These are phyloP conservation scores for Saccharum hybrid DNA, from an alignment of 202 grass and related monocot genomes.

Conservation along the genomic window DNA sequence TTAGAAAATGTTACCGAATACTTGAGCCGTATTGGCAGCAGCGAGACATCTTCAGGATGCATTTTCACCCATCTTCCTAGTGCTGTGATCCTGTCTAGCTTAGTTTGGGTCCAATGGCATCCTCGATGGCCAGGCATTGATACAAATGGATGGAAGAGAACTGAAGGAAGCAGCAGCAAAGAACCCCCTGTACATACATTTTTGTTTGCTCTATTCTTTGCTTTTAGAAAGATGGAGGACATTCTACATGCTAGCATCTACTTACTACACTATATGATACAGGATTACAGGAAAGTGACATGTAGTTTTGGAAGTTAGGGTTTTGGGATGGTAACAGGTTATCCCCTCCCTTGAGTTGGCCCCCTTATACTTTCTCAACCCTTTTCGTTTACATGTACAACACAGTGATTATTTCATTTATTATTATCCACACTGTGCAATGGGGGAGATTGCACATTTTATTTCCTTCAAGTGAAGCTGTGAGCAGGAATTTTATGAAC, in stretches of 20 bases:
- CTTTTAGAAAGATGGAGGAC: slow-evolving; percentile 65
- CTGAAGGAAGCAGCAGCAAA: slow-evolving; percentile 39
- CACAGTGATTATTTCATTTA: slow-evolving; percentile 53
- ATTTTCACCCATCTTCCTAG: background rate
- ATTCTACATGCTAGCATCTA: slow-evolving; percentile 48
- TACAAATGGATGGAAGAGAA: slow-evolving; percentile 7
- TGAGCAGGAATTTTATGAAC: background rate
- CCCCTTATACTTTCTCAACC: slow-evolving; percentile 40
- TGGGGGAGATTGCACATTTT: slow-evolving; percentile 25
- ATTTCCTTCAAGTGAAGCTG: background rate
- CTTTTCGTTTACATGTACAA: slow-evolving; percentile 47
- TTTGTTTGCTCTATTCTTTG: slow-evolving; percentile 70
- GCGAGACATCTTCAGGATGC: slow-evolving; percentile 3
- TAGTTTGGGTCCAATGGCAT: slow-evolving; percentile 9
- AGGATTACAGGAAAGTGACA: slow-evolving; percentile 56
- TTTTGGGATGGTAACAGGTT: slow-evolving; percentile 49
- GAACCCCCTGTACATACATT: slow-evolving; percentile 61
- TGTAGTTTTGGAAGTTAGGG: slow-evolving; percentile 48
- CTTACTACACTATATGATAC: slow-evolving; percentile 48
- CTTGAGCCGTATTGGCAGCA: slow-evolving; percentile 27
- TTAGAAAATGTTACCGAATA: slow-evolving; percentile 31
- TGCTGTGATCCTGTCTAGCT: slow-evolving; percentile 1
- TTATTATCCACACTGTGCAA: slow-evolving; percentile 25
- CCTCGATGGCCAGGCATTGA: background rate
- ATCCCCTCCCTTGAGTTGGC: slow-evolving; percentile 34